Evolutionary conservation across 371 early-diverging fungal genomes (phyloP).

Genomic region (Apophysomyces sp.): DNA sequence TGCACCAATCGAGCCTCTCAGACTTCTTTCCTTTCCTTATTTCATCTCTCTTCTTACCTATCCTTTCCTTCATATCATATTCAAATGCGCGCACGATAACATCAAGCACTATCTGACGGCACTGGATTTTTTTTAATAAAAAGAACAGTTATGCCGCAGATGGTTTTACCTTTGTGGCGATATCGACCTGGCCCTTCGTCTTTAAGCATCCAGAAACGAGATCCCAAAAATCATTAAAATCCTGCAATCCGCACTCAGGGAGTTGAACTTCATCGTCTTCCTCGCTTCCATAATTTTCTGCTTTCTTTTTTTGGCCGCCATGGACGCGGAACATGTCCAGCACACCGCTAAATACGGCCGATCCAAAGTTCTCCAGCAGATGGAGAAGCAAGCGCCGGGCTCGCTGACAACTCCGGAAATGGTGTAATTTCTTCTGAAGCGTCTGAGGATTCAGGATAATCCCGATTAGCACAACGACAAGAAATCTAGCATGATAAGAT

Average conservation of each 20-base stretch:
- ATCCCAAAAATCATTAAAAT: slow-evolving; percentile 21
- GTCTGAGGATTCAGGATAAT: slow-evolving; percentile 4
- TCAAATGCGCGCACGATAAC: slow-evolving; percentile 13
- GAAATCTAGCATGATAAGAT: not conserved
- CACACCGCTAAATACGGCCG: slow-evolving; percentile 1
- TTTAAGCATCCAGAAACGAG: slow-evolving; percentile 5
- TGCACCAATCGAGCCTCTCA: not conserved
- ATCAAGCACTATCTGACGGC: slow-evolving; percentile 10
- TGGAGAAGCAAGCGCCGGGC: slow-evolving; percentile 10
- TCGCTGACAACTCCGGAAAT: not conserved
- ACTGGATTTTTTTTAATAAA: too few species aligned
- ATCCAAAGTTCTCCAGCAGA: slow-evolving; percentile 15
- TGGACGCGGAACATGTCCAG: slow-evolving; percentile 8
- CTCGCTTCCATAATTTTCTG: not conserved
- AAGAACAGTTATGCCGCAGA: too few species aligned
- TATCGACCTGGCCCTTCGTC: not conserved
- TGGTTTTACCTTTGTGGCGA: not conserved
- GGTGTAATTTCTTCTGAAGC: not conserved
- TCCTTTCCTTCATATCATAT: slow-evolving; percentile 8
- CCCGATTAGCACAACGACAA: slow-evolving; percentile 7
- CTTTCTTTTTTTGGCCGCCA: not conserved
- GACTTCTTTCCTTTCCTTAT: not conserved
- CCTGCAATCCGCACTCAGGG: slow-evolving; percentile 4
- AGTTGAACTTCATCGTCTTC: slow-evolving; percentile 15
- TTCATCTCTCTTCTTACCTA: slow-evolving; percentile 1